Conservation (phyloP, 352 stramenopile genomes). For the Elongisporangium undulatum region DNA sequence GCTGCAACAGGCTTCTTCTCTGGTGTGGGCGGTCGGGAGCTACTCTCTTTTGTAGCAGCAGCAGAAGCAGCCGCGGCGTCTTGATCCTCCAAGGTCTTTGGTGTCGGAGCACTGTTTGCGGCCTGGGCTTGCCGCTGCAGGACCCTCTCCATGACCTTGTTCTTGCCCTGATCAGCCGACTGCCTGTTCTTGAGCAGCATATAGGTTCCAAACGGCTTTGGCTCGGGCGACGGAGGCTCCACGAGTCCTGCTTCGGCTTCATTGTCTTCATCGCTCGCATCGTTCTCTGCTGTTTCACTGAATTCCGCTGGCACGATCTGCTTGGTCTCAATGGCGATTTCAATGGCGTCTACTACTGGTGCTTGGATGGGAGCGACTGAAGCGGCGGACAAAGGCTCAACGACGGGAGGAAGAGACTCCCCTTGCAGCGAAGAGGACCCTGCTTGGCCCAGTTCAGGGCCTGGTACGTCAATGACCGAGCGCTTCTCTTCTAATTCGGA, state of each 20-base stretch:
- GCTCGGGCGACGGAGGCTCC: slow-evolving; percentile 4
- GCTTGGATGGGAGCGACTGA: neutral
- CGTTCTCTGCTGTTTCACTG: neutral
- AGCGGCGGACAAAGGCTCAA: neutral
- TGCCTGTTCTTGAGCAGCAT: slow-evolving; percentile 39
- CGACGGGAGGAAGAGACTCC: neutral
- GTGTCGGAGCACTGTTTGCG: neutral
- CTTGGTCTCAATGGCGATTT: neutral
- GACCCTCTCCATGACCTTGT: slow-evolving; percentile 31
- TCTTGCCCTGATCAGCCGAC: slow-evolving; percentile 20
- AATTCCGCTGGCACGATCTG: neutral
- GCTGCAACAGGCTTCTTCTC: slow-evolving; percentile 9
- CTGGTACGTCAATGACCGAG: neutral
- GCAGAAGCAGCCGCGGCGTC: neutral
- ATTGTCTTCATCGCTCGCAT: slow-evolving; percentile 1
- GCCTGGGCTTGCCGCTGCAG: slow-evolving; percentile 12
- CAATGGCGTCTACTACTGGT: neutral
- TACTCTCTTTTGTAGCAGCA: neutral
- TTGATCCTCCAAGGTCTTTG: slow-evolving; percentile 1
- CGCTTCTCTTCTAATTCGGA: neutral
- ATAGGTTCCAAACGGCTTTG: slow-evolving; percentile 29
- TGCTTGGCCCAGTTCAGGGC: neutral
- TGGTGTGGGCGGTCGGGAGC: slow-evolving; percentile 6
- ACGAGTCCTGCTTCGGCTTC: slow-evolving; percentile 3
- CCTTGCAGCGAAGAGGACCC: neutral